A percentile compares a stretch with the other conserved stretches of the same genome.
Evolutionary conservation across 2,329 filamentous ascomycete genomes (phyloP).

Genomic region (Aspergillus amoenus): DNA sequence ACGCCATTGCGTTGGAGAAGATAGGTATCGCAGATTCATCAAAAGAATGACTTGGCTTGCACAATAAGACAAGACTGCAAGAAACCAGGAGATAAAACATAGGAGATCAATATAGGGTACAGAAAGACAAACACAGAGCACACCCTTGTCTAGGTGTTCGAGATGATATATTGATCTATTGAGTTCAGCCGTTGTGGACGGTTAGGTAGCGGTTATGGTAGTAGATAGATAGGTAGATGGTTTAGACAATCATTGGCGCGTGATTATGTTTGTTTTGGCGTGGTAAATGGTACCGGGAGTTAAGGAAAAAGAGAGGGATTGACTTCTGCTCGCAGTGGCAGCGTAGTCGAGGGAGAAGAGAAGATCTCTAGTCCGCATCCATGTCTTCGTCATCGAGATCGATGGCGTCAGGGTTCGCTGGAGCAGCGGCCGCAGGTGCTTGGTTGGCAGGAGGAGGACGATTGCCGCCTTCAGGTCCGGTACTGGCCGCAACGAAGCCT

Average conservation of each 20-base stretch:
- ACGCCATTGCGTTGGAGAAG: conserved; percentile 1
- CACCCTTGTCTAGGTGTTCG: not conserved
- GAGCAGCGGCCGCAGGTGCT: conserved; percentile 34
- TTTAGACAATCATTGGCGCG: not conserved
- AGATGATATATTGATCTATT: conserved; percentile 2
- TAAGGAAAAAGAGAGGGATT: conserved; percentile 6
- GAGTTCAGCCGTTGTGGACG: not conserved
- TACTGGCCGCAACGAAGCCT: conserved; percentile 87
- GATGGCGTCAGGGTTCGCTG: conserved; percentile 81
- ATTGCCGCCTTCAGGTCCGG: conserved; percentile 66
- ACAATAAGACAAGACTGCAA: conserved; percentile 6
- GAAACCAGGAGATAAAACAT: conserved; percentile 10
- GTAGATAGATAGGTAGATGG: not conserved
- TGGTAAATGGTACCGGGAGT: not conserved
- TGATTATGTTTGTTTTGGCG: not conserved
- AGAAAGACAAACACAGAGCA: not conserved
- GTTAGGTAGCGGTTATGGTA: not conserved
- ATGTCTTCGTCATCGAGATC: conserved; percentile 70
- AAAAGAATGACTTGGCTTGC: conserved; percentile 8
- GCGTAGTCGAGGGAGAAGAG: not conserved
- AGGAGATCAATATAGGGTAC: conserved; percentile 11
- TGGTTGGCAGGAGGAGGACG: conserved; percentile 40
- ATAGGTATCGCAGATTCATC: conserved; percentile 14
- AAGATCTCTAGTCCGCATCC: conserved; percentile 31
- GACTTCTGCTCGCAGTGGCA: not conserved